phyloP scores from a whole-genome alignment of 2,329 filamentous ascomycete genomes.

The Dothideomycetidae sp. region DNA sequence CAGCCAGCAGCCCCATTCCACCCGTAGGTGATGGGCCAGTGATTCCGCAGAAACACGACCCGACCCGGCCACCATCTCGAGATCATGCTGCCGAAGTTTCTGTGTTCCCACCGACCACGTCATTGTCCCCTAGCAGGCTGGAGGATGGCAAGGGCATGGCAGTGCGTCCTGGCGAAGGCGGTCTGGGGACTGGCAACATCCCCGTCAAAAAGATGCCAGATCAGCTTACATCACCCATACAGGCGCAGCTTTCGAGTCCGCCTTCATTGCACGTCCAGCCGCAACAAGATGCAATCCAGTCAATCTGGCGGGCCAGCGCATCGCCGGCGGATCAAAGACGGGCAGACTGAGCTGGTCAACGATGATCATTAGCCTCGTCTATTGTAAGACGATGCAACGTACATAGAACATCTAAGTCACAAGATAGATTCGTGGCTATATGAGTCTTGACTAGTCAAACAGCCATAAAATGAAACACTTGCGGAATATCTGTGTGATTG shows the following conservation, averaged over 20 bases:
- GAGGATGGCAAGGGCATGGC: constrained; percentile 8
- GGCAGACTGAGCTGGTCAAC: neutral
- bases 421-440: too few species aligned
- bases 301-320: neutral
- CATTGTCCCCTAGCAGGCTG: constrained; percentile 16
- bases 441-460: too few species aligned
- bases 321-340: neutral
- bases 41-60: constrained; percentile 11
- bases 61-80: constrained; percentile 6
- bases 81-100: constrained; percentile 13
- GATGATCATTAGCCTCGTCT: too few species aligned
- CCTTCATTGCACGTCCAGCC: neutral
- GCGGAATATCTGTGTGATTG: too few species aligned
- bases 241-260: neutral
- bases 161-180: constrained; percentile 15
- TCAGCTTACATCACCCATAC: neutral
- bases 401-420: too few species aligned
- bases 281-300: neutral
- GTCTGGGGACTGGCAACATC: constrained; percentile 15
- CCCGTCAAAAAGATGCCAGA: constrained; percentile 19
- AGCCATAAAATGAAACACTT: too few species aligned
- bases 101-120: constrained; percentile 16
- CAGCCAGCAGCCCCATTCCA: constrained; percentile 7
- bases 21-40: constrained; percentile 8
- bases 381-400: too few species aligned